Conservation (phyloP, 495 filamentous ascomycete species). For the Lophium mytilinum region DNA sequence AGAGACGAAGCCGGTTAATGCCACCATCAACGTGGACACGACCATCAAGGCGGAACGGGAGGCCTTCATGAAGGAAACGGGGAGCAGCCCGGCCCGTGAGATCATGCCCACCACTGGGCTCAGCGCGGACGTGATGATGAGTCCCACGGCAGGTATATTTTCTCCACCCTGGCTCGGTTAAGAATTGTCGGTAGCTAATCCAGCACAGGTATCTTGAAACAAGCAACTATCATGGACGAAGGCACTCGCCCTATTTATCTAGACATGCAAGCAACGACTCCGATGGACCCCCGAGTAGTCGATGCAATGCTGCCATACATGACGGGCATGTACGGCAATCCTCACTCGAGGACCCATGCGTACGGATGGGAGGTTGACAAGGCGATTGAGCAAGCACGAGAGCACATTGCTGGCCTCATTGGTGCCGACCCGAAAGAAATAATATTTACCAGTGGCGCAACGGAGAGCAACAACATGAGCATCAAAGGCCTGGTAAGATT, state of each 20-base stretch:
- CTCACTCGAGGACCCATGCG: conserved; percentile 93
- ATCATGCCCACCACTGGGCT: conserved; percentile 51
- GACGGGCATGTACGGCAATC: conserved; percentile 92
- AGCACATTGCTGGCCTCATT: conserved; percentile 75
- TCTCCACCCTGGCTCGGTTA: neutral
- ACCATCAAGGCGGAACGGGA: conserved; percentile 78
- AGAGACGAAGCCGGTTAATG: conserved; percentile 69
- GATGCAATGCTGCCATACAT: conserved; percentile 95
- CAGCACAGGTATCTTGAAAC: conserved; percentile 65
- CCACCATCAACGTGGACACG: conserved; percentile 74
- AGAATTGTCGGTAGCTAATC: conserved; percentile 3
- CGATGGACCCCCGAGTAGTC: conserved; percentile 83
- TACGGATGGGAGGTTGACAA: conserved; percentile 99
- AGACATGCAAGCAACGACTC: conserved; percentile 98
- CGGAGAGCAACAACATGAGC: conserved; percentile 99
- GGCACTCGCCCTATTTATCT: conserved; percentile 93
- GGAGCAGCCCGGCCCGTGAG: conserved; percentile 46
- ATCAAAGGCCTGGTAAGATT: conserved; percentile 96
- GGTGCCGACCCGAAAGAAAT: conserved; percentile 96
- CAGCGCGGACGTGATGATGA: conserved; percentile 61
- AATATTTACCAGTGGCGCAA: conserved; percentile 95
- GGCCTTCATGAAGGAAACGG: conserved; percentile 64
- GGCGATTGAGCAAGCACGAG: conserved; percentile 77
- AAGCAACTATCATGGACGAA: conserved; percentile 89
- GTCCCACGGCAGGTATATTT: conserved; percentile 59